Evolutionary conservation across 1,139 yeast species (phyloP), one percentile per base, ranked within the genome.

Genomic region (Hansenula sp.): DNA sequence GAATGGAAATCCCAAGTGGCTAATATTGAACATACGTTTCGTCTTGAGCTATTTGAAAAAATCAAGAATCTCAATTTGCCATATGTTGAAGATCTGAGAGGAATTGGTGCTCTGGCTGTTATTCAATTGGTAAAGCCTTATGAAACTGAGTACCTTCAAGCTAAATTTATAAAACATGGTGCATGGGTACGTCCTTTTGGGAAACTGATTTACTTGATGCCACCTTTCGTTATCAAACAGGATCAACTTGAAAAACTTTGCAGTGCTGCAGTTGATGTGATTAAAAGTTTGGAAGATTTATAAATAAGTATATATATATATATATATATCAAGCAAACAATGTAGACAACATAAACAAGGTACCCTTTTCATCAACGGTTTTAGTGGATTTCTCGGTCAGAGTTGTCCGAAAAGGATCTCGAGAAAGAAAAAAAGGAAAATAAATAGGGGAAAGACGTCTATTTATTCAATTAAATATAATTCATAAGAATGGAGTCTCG

Each of bases 51-150:
- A n/a, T 48, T 43, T 34, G 16, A 22, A 29, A 34, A 36, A 20
- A 30, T 51, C 7, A 42, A 40, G 16, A 22, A 31, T 13, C 43
- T 56, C 20, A 33, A 37, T 11, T 28, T 37, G 2, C 44, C 48
- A n/a, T 36, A 57, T 31, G 52, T 59, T 19, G 46, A 49, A 28
- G 53, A 48, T 21, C 52, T 60, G 29, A 47, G 64, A 33, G 55
- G 57, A 17, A 44, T 51, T 20, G 64, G 65, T 12, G 63, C 64
- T 3, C 52, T 61, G 25, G 65, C 61, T 6, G 59, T 58, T 6
- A 51, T 61, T 20, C 62, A 62, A 38, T 38, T 60, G 27, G 46
- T 40, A 12, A 37, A 38, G 4, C 39, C 50, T 2, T 54, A 57
- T 19, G 55, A 61, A 39, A 38, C 45, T 26, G 43, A 44, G 16